Evolutionary conservation across 257 asterid genomes (phyloP), one percentile per base, ranked within the genome.

Genomic region (Solanum neorickii): DNA sequence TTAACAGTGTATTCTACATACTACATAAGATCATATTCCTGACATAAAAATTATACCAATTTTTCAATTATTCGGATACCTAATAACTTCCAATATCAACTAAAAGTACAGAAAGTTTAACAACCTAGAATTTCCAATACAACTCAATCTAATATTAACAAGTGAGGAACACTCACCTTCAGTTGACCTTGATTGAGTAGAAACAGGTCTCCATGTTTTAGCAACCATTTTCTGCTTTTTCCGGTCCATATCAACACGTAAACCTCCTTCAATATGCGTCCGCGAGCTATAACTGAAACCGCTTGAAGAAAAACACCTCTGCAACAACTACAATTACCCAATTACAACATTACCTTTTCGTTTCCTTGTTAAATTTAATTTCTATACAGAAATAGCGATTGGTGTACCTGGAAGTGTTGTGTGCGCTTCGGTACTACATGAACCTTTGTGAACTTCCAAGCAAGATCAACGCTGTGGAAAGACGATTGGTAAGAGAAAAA

Each of bases 161-260:
- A 83, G 25, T 46, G 46, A 87, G 78, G 78, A 80, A 27, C 42
- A 21, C 42, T 70, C 87, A 92, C 98, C 92, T 82, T 88, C 90
- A 76, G 46, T 42, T 42, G 49, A 60, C 92, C 87, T 87, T 74
- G 96, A 88, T 52, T 88, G 95, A 62, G 93, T 91, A 66, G 95
- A 92, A 77, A 94, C 92, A 33, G 90, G 91, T 88, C 96, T 91
- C 98, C 98, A 92, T 87, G 87, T 86, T 84, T 87, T 92, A 21
- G 91, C 86, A 5, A 87, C 91, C 62, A 35, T 87, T 88, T 89
- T 90, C 47, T 49, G 87, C 35, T 87, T 90, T 87, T 41, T 90
- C 83, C 83, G 39, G 44, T 88, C 91, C 90, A 88, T 89, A 35
- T 35, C 87, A 74, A 68, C 77, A 75, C 74, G 66, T 85, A 66